A percentile compares a stretch with the other conserved stretches of the same genome.
phyloP scores from a whole-genome alignment of 2,329 filamentous ascomycete genomes.

The Claviceps arundinis region DNA sequence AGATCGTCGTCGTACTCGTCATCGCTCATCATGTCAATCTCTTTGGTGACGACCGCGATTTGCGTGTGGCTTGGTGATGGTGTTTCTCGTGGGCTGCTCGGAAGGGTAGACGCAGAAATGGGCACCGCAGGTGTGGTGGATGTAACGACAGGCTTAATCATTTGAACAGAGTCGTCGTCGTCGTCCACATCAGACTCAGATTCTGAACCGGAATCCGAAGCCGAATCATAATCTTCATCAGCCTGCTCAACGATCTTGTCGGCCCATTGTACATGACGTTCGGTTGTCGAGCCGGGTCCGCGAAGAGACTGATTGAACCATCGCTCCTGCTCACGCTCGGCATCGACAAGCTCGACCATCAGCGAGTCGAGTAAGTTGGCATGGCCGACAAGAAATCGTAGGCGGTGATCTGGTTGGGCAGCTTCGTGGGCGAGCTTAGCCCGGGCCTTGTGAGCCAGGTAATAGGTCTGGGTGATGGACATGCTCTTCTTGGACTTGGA shows the following conservation, averaged over 20 bases:
- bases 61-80: too few relatives aligned
- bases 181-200: conserved; percentile 25
- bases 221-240: conserved; percentile 54
- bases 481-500: conserved; percentile 59
- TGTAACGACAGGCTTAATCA: conserved; percentile 12
- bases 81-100: too few relatives aligned
- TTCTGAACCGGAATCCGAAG: conserved; percentile 30
- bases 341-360: conserved; percentile 84
- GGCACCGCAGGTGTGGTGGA: conserved; percentile 6
- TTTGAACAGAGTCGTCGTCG: conserved; percentile 34
- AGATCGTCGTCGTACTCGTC: conserved; percentile 35
- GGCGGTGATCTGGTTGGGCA: conserved; percentile 81
- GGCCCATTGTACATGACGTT: conserved; percentile 77
- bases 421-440: conserved; percentile 92
- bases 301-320: conserved; percentile 97
- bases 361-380: conserved; percentile 94
- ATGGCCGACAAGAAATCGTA: conserved; percentile 89
- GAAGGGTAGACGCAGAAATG: not conserved
- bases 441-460: conserved; percentile 90
- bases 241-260: conserved; percentile 62
- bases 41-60: conserved; percentile 23
- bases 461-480: conserved; percentile 98
- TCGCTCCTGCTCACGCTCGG: conserved; percentile 87
- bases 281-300: conserved; percentile 49
- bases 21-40: conserved; percentile 24